Evolutionary conservation across 441 rosid species (phyloP), one percentile per base, ranked within the genome.

Genomic region (Erodium trifolium): DNA sequence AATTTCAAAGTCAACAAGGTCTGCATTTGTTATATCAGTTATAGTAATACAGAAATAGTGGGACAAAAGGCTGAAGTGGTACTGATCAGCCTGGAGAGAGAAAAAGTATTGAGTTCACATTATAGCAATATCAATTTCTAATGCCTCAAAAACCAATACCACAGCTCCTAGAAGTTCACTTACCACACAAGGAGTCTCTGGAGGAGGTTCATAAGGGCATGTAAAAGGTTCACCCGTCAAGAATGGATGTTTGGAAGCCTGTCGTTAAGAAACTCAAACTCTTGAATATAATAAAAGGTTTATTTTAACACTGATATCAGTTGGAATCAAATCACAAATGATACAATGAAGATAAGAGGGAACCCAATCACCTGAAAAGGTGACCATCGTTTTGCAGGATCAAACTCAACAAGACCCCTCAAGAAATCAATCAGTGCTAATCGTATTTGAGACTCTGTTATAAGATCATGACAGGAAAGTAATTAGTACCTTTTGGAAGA

Each of bases 221-320:
- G 88, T 92, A 80, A 96, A 93, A 74, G 99, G 98, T 75, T 96
- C 98, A 68, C 99, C 98, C 11, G 98, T 96, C 65, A 96, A 85
- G 76, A 96, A 96, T 77, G 99, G 99, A 79, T 96, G 97, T 80
- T 83, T 91, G 73, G 97, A 91, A 67, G 99, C 99, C 99, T 96
- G 88, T 77, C 83, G 67, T 67, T 45, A 78, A 74, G 69, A 65
- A 76, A 71, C 66, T 60, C 39, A 45, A 63, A 72, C 71, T 67
- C 45, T 63, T 63, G 67, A 47, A 67, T 23, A 67, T 78, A 31
- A 64, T 68, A 4, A 37, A 12, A 31, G 55, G 17, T 16, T 14
- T 14, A 39, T 69, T 65, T 10, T 55, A 41, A 66, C 65, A 69
- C 49, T 63, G 31, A 65, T 34, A 65, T 65, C 76, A 57, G 68